phyloP scores from a whole-genome alignment of 2,329 filamentous ascomycete species.

The Albophoma yamanashiensis region DNA sequence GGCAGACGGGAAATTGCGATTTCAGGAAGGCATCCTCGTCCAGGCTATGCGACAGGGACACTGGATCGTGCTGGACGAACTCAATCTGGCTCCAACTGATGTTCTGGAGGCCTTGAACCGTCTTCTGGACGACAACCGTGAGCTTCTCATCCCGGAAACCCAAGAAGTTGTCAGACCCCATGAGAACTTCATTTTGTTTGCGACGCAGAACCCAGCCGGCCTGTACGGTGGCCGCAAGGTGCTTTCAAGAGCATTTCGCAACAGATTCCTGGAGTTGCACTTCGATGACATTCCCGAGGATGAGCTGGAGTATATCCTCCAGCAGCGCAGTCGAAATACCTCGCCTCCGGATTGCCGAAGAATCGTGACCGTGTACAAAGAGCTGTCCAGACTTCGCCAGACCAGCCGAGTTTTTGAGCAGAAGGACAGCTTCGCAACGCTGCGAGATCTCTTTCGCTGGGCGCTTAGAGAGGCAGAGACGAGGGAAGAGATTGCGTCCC shows the following conservation, averaged over 20 bases:
- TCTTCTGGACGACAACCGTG: slow-evolving; percentile 89
- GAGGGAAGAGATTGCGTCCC: slow-evolving; percentile 76
- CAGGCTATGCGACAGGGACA: slow-evolving; percentile 86
- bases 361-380: slow-evolving; percentile 90
- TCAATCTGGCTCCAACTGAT: slow-evolving; percentile 94
- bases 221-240: slow-evolving; percentile 92
- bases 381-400: slow-evolving; percentile 81
- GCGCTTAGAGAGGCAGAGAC: slow-evolving; percentile 75
- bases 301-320: slow-evolving; percentile 84
- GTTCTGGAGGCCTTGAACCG: slow-evolving; percentile 94
- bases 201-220: slow-evolving; percentile 92
- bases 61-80: slow-evolving; percentile 96
- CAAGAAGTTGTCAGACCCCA: slow-evolving; percentile 90
- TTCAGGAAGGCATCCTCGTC: slow-evolving; percentile 89
- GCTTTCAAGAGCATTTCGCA: slow-evolving; percentile 88
- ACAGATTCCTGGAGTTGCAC: slow-evolving; percentile 92
- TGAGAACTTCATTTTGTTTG: slow-evolving; percentile 94
- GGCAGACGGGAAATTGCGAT: slow-evolving; percentile 71
- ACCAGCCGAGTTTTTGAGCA: slow-evolving; percentile 90
- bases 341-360: slow-evolving; percentile 83
- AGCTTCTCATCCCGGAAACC: slow-evolving; percentile 91
- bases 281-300: slow-evolving; percentile 97
- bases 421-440: slow-evolving; percentile 91
- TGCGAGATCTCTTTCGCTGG: slow-evolving; percentile 95
- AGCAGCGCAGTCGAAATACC: slow-evolving; percentile 74